Percentiles rank a stretch among this genome's conserved stretches.
Conservation (phyloP, 768 basidiomycete species). For the Termitomyces bulborhizus region DNA sequence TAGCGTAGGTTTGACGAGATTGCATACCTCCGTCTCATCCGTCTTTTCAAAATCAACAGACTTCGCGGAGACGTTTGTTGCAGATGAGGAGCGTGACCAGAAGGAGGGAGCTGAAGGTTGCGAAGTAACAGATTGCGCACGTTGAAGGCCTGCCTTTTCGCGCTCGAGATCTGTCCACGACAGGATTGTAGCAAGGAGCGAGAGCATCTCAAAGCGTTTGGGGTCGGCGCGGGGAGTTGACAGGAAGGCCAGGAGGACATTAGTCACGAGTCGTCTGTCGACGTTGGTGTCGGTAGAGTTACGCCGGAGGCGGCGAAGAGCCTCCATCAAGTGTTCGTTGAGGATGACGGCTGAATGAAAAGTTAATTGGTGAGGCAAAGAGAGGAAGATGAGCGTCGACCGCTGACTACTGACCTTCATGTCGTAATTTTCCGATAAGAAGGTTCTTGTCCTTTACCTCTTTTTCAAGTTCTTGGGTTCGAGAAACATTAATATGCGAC, state of each 20-base stretch:
- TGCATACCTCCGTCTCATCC: constrained; percentile 75
- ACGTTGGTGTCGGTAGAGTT: constrained; percentile 88
- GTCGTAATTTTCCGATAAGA: constrained; percentile 91
- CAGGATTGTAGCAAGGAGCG: constrained; percentile 83
- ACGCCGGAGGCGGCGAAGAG: constrained; percentile 87
- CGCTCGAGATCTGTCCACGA: constrained; percentile 89
- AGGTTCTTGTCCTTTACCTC: constrained; percentile 94
- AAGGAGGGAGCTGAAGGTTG: constrained; percentile 15
- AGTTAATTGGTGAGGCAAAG: constrained; percentile 1
- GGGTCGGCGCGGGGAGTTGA: constrained; percentile 85
- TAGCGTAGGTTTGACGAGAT: background rate
- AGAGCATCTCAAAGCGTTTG: constrained; percentile 96
- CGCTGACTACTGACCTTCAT: constrained; percentile 63
- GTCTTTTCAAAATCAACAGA: constrained; percentile 64
- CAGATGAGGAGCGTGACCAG: constrained; percentile 14
- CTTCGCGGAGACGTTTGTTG: constrained; percentile 30
- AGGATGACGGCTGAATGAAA: constrained; percentile 77
- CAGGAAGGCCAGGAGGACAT: constrained; percentile 87
- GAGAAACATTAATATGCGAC: constrained; percentile 54
- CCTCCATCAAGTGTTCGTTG: constrained; percentile 97
- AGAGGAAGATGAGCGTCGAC: constrained; percentile 29
- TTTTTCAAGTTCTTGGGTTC: constrained; percentile 72
- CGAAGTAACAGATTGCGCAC: constrained; percentile 26
- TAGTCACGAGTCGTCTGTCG: constrained; percentile 89
- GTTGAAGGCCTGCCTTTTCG: constrained; percentile 84